Percentiles rank a stretch among this genome's conserved stretches.
phyloP scores from a whole-genome alignment of 129 eudicot species.

The Dittrichia graveolens region DNA sequence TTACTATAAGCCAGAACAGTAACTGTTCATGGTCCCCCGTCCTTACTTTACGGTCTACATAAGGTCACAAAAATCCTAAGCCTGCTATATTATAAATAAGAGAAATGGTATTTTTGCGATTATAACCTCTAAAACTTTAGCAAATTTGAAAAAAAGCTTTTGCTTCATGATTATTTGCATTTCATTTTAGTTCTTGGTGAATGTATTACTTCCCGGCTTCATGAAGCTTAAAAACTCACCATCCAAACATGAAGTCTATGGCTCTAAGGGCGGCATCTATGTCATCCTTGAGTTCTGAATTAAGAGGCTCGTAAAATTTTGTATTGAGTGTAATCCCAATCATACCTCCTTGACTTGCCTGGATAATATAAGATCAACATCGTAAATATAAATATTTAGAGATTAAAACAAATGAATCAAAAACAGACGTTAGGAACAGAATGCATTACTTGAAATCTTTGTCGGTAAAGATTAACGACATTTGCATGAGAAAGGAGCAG shows the following conservation, averaged over 20 bases:
- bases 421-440: background rate
- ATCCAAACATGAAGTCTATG: constrained; percentile 41
- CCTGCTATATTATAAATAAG: no score
- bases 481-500: constrained; percentile 34
- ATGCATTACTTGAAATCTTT: constrained; percentile 26
- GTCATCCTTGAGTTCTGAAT: constrained; percentile 22
- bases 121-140: no score
- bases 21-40: no score
- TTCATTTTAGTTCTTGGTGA: no score
- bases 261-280: constrained; percentile 36
- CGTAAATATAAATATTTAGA: background rate
- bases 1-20: no score
- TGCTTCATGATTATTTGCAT: no score
- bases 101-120: no score
- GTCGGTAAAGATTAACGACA: constrained; percentile 21
- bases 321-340: constrained; percentile 31
- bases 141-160: no score
- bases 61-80: no score
- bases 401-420: background rate
- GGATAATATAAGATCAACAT: background rate
- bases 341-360: constrained; percentile 35
- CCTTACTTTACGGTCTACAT: no score
- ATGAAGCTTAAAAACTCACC: constrained; percentile 22
- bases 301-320: constrained; percentile 28
- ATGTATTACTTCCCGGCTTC: no score